Evolutionary conservation across 1,284 basidiomycete species (phyloP).

Genomic region (Ganoderma meredithae): DNA sequence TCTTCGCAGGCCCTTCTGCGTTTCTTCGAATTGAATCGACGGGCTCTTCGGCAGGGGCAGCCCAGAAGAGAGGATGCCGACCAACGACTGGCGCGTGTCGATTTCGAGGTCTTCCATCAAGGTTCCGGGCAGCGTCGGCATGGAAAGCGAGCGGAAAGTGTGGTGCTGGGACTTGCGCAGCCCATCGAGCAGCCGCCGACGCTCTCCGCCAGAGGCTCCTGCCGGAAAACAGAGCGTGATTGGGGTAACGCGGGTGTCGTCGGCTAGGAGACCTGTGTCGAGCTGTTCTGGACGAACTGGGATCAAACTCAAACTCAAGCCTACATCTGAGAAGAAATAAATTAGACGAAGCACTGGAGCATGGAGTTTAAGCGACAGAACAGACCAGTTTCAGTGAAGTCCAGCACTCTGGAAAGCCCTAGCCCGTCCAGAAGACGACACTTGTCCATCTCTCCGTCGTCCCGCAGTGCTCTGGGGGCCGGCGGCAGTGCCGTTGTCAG

Average conservation of each 20-base stretch:
- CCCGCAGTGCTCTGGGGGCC: conserved; percentile 39
- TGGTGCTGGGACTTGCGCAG: conserved; percentile 59
- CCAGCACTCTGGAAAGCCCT: conserved; percentile 65
- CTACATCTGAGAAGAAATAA: conserved; percentile 37
- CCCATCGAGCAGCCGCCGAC: conserved; percentile 53
- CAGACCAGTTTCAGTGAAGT: conserved; percentile 47
- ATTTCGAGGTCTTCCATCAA: conserved; percentile 45
- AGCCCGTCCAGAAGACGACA: conserved; percentile 58
- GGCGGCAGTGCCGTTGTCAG: conserved; percentile 41
- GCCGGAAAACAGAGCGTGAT: conserved; percentile 41
- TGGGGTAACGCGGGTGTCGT: conserved; percentile 49
- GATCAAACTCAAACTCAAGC: conserved; percentile 61
- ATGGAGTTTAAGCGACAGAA: background rate
- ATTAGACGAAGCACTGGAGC: background rate
- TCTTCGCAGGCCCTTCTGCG: conserved; percentile 27
- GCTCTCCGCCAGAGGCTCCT: conserved; percentile 27
- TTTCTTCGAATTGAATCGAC: conserved; percentile 58
- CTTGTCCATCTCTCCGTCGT: conserved; percentile 38
- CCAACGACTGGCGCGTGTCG: conserved; percentile 55
- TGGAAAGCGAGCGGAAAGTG: conserved; percentile 60
- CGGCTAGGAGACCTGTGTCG: conserved; percentile 49
- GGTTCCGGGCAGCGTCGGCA: conserved; percentile 47
- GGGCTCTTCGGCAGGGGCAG: conserved; percentile 74
- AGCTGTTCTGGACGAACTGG: conserved; percentile 53
- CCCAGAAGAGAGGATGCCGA: conserved; percentile 63